Evolutionary conservation across 2,329 filamentous ascomycete genomes (phyloP), one percentile per base, ranked within the genome.

Genomic region (Xylaria sp.): DNA sequence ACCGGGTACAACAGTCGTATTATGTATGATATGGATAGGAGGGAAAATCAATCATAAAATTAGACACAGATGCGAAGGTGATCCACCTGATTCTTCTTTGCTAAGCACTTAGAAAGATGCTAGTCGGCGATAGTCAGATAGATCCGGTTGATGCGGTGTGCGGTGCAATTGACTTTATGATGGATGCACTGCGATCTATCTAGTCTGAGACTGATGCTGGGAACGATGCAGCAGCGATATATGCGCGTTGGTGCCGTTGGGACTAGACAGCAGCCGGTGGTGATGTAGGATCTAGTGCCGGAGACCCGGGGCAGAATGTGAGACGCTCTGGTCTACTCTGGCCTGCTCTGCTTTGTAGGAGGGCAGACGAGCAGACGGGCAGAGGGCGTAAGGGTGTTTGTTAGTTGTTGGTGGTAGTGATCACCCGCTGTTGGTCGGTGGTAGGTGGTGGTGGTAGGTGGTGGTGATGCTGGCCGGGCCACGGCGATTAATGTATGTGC

Each of bases 21-120:
- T 40, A 55, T 40, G 60, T 62, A 63, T 53, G 68, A 64, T 69
- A 72, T 68, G 70, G 64, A 70, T 54, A 44, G 47, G 58, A 59
- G 63, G 70, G 58, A 63, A 68, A 66, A 69, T 69, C 69, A 70
- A 72, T 72, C 71, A 70, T 72, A 71, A 65, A 73, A 61, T 60
- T 65, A 65, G 65, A 72, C 69, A 72, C 68, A 68, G 72, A 50
- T 69, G 70, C 65, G 69, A 71, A 63, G 70, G 57, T 71, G 71
- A 75, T 76, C 73, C 73, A 74, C 74, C 68, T 60, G 71, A 68
- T 70, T 69, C 69, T 59, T 63, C 66, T 42, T 47, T 63, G 67
- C 61, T 69, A n/a, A 47, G 63, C 57, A 64, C 63, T 55, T 42
- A 32, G 51, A 57, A 58, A 29, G 60, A 67, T 61, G 69, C 59